A percentile compares a stretch with the other conserved stretches of the same genome.
Evolutionary conservation across 2,329 filamentous ascomycete species (phyloP).

Genomic region (Dendrostoma leiphaemia): DNA sequence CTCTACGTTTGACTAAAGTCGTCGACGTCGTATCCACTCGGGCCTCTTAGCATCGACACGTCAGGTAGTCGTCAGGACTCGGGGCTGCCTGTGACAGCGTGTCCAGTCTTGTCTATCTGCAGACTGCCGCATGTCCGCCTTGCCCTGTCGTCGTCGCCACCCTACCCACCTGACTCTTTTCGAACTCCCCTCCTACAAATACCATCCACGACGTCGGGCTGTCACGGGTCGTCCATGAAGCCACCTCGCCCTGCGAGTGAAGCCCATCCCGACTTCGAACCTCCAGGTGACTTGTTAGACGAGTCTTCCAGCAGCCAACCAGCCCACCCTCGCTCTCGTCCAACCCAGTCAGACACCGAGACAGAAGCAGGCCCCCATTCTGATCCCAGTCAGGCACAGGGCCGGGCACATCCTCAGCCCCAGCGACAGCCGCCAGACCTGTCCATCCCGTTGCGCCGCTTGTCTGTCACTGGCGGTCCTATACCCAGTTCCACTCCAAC

Average conservation of each 20-base stretch:
- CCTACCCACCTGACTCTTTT: neutral
- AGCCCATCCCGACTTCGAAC: neutral
- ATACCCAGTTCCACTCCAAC: neutral
- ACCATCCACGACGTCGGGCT: too few relatives aligned
- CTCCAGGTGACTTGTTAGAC: neutral
- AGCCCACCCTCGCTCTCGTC: neutral
- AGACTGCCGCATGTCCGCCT: constrained; percentile 3
- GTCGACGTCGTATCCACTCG: too few relatives aligned
- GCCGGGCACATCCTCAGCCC: neutral
- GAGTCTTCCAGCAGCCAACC: neutral
- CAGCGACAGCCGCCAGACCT: constrained; percentile 1
- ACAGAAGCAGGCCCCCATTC: neutral
- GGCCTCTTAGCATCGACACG: too few relatives aligned
- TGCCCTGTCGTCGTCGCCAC: too few relatives aligned
- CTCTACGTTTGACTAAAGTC: too few relatives aligned
- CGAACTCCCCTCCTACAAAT: too few relatives aligned
- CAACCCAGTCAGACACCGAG: too few relatives aligned
- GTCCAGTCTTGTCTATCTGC: neutral
- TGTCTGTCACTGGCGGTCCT: constrained; percentile 6
- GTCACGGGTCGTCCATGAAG: constrained; percentile 17
- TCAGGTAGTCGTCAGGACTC: too few relatives aligned
- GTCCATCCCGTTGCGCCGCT: constrained; percentile 16
- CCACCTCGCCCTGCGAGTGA: too few relatives aligned
- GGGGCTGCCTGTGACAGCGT: too few relatives aligned
- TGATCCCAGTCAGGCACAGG: neutral